phyloP scores from a whole-genome alignment of 2,329 filamentous ascomycete genomes.

The Cylindrodendrum hubeiense region DNA sequence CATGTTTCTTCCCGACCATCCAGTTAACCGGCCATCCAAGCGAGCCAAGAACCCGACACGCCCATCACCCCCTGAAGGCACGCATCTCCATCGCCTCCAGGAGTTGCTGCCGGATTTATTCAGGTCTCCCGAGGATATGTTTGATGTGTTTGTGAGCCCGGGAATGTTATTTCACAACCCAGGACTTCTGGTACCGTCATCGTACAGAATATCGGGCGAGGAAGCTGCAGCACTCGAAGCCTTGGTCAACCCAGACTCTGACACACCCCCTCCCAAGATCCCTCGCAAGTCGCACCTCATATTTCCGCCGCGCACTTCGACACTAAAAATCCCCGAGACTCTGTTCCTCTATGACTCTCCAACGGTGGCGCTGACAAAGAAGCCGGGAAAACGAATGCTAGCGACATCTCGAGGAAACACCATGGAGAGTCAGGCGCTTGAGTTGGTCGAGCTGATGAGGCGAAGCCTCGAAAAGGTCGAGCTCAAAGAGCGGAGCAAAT shows the following conservation, averaged over 20 bases:
- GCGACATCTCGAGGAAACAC: constrained; percentile 52
- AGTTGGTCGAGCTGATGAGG: constrained; percentile 62
- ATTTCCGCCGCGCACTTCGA: constrained; percentile 63
- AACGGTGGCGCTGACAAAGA: constrained; percentile 31
- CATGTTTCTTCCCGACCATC: constrained; percentile 67
- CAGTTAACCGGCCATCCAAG: constrained; percentile 51
- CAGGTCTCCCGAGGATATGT: constrained; percentile 59
- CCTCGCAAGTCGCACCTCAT: constrained; percentile 57
- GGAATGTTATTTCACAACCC: constrained; percentile 69
- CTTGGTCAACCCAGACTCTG: constrained; percentile 37
- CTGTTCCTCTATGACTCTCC: constrained; percentile 61
- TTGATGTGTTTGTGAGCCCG: constrained; percentile 72
- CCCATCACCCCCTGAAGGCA: constrained; percentile 42
- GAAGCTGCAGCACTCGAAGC: constrained; percentile 42
- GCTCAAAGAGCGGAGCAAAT: constrained; percentile 55
- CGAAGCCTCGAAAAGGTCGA: constrained; percentile 62
- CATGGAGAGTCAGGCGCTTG: constrained; percentile 60
- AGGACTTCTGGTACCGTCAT: constrained; percentile 58
- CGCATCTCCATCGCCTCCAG: constrained; percentile 54
- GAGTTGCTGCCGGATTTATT: constrained; percentile 60
- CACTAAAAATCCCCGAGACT: constrained; percentile 62
- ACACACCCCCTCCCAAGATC: constrained; percentile 34
- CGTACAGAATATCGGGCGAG: constrained; percentile 55
- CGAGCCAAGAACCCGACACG: constrained; percentile 27
- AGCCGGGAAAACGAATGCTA: constrained; percentile 32